These are phyloP conservation scores for Candida buenavistaensis DNA, from an alignment of 1,139 yeast genomes.

Conservation along the genomic window DNA sequence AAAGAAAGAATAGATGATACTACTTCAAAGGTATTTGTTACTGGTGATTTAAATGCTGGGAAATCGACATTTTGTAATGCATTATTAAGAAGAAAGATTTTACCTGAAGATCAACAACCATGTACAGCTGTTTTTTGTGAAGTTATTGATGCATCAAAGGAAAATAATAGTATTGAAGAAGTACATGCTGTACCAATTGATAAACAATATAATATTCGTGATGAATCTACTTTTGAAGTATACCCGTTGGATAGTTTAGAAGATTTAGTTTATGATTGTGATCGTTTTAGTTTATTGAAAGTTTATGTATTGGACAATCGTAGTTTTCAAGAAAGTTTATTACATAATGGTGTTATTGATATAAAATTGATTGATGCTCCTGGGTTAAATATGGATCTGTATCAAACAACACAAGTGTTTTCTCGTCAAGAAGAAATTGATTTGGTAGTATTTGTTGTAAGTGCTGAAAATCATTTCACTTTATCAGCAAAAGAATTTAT, in stretches of 20 bases:
- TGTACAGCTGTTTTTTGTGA: slow-evolving; percentile 97
- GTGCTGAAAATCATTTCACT: slow-evolving; percentile 95
- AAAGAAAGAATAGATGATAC: slow-evolving; percentile 88
- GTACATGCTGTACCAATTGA: slow-evolving; percentile 84
- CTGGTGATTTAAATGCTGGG: slow-evolving; percentile 97
- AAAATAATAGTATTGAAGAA: slow-evolving; percentile 75
- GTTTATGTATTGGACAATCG: slow-evolving; percentile 81
- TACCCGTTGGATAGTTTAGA: slow-evolving; percentile 58
- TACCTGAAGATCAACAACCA: slow-evolving; percentile 98
- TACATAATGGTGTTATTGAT: slow-evolving; percentile 90
- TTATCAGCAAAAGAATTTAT: slow-evolving; percentile 93
- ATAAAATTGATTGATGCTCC: slow-evolving; percentile 95
- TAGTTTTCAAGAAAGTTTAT: slow-evolving; percentile 64
- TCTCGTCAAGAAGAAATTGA: slow-evolving; percentile 98
- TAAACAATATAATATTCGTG: slow-evolving; percentile 53
- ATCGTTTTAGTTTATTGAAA: slow-evolving; percentile 69
- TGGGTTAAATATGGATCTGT: slow-evolving; percentile 89
- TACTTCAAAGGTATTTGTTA: slow-evolving; percentile 88
- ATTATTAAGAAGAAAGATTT: slow-evolving; percentile 67
- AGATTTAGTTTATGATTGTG: slow-evolving; percentile 72
- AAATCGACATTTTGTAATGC: slow-evolving; percentile 96
- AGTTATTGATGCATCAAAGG: slow-evolving; percentile 74
- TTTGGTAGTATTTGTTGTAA: slow-evolving; percentile 91
- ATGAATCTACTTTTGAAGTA: slow-evolving; percentile 65
- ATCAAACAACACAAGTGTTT: slow-evolving; percentile 92